Conservation (phyloP, 2,329 filamentous ascomycete species). For the Cladorrhinum sp. region DNA sequence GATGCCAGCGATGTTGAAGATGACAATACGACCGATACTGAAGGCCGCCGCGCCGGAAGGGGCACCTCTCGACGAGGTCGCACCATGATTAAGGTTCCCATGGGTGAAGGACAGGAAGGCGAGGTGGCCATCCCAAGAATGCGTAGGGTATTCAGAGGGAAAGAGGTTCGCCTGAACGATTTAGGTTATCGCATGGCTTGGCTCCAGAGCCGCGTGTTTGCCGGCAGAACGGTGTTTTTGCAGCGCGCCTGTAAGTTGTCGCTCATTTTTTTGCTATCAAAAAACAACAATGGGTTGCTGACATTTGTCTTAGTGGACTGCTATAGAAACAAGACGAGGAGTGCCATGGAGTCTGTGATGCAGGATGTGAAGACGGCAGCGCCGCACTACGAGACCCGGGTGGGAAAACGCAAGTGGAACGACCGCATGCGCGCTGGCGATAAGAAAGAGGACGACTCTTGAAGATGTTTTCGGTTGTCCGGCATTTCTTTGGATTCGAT, state of each 20-base stretch:
- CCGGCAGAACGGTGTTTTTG: conserved; percentile 79
- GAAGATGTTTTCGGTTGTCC: not conserved
- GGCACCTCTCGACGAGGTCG: conserved; percentile 35
- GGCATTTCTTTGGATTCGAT: not conserved
- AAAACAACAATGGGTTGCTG: conserved; percentile 9
- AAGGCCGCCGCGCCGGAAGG: conserved; percentile 41
- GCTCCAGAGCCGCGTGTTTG: conserved; percentile 91
- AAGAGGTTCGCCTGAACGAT: conserved; percentile 90
- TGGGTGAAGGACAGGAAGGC: conserved; percentile 66
- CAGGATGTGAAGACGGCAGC: conserved; percentile 71
- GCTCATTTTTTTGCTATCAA: too few species aligned
- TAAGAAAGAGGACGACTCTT: conserved; percentile 23
- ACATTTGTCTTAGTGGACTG: conserved; percentile 67
- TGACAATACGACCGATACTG: conserved; percentile 49
- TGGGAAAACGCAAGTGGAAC: conserved; percentile 75
- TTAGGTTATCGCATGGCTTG: conserved; percentile 94
- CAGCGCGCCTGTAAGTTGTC: conserved; percentile 79
- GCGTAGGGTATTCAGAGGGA: conserved; percentile 65
- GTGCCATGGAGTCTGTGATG: conserved; percentile 73
- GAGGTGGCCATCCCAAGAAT: conserved; percentile 75
- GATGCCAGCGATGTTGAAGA: conserved; percentile 57
- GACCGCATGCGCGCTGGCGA: conserved; percentile 46
- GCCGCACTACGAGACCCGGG: conserved; percentile 83
- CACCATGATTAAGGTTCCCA: conserved; percentile 58
- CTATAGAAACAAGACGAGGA: conserved; percentile 88